Evolutionary conservation across 163 green algal genomes (phyloP).

Genomic region (Volvox carteri): DNA sequence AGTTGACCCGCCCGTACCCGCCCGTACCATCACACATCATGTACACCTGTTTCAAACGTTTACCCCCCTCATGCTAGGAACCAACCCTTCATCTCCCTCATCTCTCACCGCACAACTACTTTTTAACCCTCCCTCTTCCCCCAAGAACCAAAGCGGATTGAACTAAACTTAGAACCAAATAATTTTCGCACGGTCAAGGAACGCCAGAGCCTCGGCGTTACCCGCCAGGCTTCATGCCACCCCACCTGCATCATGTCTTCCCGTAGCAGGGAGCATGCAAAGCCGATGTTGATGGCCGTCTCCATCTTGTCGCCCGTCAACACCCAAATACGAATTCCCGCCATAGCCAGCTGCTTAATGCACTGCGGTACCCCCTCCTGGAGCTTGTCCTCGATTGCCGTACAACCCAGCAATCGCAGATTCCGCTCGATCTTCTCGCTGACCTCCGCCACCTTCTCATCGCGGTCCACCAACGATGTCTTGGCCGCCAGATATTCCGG

Average conservation of each 20-base stretch:
- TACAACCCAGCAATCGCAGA: slow-evolving; percentile 88
- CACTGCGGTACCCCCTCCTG: slow-evolving; percentile 86
- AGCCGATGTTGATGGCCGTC: slow-evolving; percentile 94
- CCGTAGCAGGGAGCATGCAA: slow-evolving; percentile 86
- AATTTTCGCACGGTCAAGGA: too few species aligned
- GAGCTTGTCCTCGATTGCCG: slow-evolving; percentile 95
- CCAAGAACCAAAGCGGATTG: too few species aligned
- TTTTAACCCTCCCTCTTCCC: too few species aligned
- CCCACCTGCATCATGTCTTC: slow-evolving; percentile 82
- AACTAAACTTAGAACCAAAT: too few species aligned
- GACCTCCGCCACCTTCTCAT: slow-evolving; percentile 80
- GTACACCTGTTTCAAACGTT: too few species aligned
- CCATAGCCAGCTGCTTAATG: slow-evolving; percentile 85
- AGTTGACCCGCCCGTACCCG: too few species aligned
- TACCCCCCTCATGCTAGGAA: too few species aligned
- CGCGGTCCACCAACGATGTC: slow-evolving; percentile 78
- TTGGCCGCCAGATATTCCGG: slow-evolving; percentile 82
- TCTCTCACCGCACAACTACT: too few species aligned
- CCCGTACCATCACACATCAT: too few species aligned
- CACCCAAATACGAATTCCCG: slow-evolving; percentile 89
- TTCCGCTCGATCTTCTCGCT: slow-evolving; percentile 86
- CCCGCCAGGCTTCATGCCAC: neutral
- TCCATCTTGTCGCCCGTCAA: slow-evolving; percentile 92
- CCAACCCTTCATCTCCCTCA: too few species aligned
- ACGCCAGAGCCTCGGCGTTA: too few species aligned